Conservation (phyloP, 345 rosid genomes). For the Rhizophora apiculata region DNA sequence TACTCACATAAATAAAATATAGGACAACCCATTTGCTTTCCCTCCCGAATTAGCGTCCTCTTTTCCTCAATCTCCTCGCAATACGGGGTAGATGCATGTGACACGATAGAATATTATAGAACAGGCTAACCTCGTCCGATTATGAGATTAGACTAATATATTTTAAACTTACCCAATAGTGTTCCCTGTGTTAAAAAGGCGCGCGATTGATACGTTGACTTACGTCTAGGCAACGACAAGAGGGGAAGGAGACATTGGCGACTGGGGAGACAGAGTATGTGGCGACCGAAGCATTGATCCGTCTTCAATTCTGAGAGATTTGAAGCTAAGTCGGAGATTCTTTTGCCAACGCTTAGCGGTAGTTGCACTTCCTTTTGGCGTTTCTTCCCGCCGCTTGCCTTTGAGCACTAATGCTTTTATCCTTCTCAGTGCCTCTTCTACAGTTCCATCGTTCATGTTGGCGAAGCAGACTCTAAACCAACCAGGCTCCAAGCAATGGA, state of each 20-base stretch:
- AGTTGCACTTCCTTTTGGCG: slow-evolving; percentile 5
- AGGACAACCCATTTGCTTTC: too few species aligned
- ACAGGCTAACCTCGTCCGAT: too few species aligned
- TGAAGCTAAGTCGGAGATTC: slow-evolving; percentile 52
- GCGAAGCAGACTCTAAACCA: slow-evolving; percentile 95
- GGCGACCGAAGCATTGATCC: slow-evolving; percentile 37
- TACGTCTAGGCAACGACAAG: slow-evolving; percentile 45
- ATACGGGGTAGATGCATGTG: too few species aligned
- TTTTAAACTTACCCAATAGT: too few species aligned
- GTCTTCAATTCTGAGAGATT: slow-evolving; percentile 45
- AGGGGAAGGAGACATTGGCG: slow-evolving; percentile 55
- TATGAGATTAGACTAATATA: too few species aligned
- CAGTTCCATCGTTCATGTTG: slow-evolving; percentile 64
- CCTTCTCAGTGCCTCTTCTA: slow-evolving; percentile 53
- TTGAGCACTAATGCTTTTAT: slow-evolving; percentile 44
- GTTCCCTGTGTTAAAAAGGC: too few species aligned
- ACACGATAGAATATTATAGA: too few species aligned
- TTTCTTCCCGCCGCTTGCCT: slow-evolving; percentile 15
- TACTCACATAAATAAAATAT: too few species aligned
- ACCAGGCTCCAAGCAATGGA: slow-evolving; percentile 67
- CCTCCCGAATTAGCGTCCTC: too few species aligned
- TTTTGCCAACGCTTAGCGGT: slow-evolving; percentile 25
- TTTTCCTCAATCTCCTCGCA: too few species aligned
- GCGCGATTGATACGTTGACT: not conserved
- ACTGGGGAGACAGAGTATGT: slow-evolving; percentile 55